phyloP scores from a whole-genome alignment of 2,329 filamentous ascomycete genomes.

The Endoconidiophora polonica region DNA sequence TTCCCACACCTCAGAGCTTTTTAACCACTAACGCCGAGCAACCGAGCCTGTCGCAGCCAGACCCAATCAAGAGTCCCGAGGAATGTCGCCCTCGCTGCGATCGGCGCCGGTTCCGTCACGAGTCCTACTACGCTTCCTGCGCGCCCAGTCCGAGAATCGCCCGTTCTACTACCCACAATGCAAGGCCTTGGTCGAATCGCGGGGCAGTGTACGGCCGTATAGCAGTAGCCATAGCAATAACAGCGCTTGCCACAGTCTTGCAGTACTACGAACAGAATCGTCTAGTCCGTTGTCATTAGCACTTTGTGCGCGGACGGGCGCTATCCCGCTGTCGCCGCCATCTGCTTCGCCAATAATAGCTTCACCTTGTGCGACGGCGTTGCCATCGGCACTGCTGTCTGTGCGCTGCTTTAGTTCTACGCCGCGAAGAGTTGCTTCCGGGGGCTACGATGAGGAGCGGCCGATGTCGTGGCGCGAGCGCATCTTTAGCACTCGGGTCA shows the following conservation, averaged over 20 bases:
- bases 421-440: background rate
- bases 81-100: slow-evolving; percentile 29
- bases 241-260: too few species aligned
- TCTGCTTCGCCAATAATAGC: background rate
- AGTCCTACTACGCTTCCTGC: slow-evolving; percentile 54
- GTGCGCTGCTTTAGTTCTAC: background rate
- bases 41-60: too few species aligned
- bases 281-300: background rate
- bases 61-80: too few species aligned
- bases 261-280: background rate
- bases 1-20: too few species aligned
- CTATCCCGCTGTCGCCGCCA: background rate
- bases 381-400: background rate
- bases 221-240: background rate
- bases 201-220: background rate
- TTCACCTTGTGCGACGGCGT: background rate
- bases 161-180: slow-evolving; percentile 29
- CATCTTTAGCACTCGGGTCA: slow-evolving; percentile 11
- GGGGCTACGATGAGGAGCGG: slow-evolving; percentile 8
- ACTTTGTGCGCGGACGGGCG: background rate
- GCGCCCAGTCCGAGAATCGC: slow-evolving; percentile 47
- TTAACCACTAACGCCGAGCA: background rate
- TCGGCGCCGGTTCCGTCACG: slow-evolving; percentile 31
- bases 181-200: background rate
- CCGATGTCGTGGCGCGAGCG: slow-evolving; percentile 12